Percentiles rank a stretch among this genome's conserved stretches.
These are phyloP conservation scores for Gymnopilus junonius DNA, from an alignment of 768 basidiomycete species.

Conservation along the genomic window DNA sequence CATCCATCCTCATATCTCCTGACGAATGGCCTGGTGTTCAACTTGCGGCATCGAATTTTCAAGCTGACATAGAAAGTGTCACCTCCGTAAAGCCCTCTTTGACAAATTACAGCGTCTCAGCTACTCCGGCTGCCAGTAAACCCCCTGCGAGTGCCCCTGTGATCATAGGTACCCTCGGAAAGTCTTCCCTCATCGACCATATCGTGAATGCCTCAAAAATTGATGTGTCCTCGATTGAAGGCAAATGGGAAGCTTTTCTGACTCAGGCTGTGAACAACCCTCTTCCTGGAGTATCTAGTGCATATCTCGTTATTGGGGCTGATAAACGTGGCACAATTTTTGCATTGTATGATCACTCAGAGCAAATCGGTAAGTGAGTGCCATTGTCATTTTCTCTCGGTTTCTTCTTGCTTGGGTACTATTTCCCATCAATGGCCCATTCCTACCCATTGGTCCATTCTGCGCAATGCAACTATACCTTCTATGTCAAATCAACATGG, in stretches of 20 bases:
- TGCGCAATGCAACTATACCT: neutral
- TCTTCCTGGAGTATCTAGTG: constrained; percentile 58
- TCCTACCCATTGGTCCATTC: neutral
- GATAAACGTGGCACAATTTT: constrained; percentile 75
- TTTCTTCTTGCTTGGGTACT: neutral
- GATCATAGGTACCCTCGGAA: constrained; percentile 67
- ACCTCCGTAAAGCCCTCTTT: constrained; percentile 55
- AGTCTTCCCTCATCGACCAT: constrained; percentile 55
- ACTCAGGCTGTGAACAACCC: constrained; percentile 57
- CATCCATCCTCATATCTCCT: constrained; percentile 52
- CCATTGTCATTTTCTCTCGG: neutral
- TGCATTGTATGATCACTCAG: constrained; percentile 68
- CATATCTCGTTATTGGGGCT: constrained; percentile 70
- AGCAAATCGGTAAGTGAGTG: constrained; percentile 58
- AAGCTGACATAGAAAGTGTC: constrained; percentile 61
- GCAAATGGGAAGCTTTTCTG: constrained; percentile 71
- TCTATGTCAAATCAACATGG: neutral
- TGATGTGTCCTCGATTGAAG: constrained; percentile 60
- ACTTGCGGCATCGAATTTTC: constrained; percentile 63
- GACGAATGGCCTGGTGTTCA: constrained; percentile 72
- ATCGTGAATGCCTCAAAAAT: constrained; percentile 56
- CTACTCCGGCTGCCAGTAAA: constrained; percentile 29
- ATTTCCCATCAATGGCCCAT: neutral
- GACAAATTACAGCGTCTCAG: constrained; percentile 48
- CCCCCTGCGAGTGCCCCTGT: constrained; percentile 45